Evolutionary conservation across 2,329 filamentous ascomycete genomes (phyloP).

Genomic region (Byssoonygena ceratinophila): DNA sequence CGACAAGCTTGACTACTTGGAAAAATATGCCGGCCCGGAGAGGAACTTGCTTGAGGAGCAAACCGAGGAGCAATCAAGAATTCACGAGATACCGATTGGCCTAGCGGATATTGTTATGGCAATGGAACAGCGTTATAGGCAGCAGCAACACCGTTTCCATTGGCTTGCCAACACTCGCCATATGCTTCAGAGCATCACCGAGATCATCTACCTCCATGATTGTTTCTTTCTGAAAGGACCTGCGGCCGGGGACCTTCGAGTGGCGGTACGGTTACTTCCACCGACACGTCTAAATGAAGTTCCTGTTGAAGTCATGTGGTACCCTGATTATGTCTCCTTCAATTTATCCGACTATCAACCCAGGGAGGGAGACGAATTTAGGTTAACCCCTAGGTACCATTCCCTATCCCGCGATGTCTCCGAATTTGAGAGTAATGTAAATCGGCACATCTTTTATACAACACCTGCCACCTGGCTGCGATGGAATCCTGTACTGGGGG

Average conservation of each 20-base stretch:
- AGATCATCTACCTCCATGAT: slow-evolving; percentile 17
- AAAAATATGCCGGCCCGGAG: background rate
- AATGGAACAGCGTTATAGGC: background rate
- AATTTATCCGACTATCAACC: slow-evolving; percentile 1
- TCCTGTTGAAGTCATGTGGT: slow-evolving; percentile 12
- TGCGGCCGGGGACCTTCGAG: background rate
- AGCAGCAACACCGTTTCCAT: background rate
- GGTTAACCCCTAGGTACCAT: slow-evolving; percentile 13
- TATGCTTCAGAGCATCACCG: slow-evolving; percentile 8
- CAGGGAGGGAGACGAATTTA: slow-evolving; percentile 14
- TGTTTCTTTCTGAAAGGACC: slow-evolving; percentile 12
- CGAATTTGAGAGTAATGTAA: background rate
- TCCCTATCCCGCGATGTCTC: background rate
- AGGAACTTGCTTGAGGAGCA: background rate
- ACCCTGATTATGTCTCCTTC: slow-evolving; percentile 13
- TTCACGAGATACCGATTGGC: background rate
- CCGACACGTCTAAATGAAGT: background rate
- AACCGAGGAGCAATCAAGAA: too few relatives aligned
- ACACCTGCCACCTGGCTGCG: slow-evolving; percentile 18
- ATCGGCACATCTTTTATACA: background rate
- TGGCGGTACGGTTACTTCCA: slow-evolving; percentile 7
- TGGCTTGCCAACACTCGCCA: slow-evolving; percentile 13
- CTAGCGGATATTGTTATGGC: background rate
- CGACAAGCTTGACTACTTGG: slow-evolving; percentile 12
- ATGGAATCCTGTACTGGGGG: slow-evolving; percentile 16